Evolutionary conservation across 1,284 basidiomycete species (phyloP).

Genomic region (Moesziomyces globuligerus): DNA sequence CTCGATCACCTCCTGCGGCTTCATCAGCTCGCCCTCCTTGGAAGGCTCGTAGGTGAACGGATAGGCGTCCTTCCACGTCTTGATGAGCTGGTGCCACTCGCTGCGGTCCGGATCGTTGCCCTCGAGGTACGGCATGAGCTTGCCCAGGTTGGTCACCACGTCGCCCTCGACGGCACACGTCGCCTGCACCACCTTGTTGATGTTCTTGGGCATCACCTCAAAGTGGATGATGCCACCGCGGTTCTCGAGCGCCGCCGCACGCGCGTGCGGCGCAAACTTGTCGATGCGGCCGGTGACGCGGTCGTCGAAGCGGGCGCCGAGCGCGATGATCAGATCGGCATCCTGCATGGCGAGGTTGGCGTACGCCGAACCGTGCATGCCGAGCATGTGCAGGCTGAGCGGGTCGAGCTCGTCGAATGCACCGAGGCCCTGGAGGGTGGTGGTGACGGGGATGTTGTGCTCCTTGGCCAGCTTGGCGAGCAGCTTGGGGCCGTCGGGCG

Average conservation of each 20-base stretch:
- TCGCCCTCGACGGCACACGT: conserved; percentile 93
- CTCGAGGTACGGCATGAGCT: conserved; percentile 77
- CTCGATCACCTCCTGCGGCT: conserved; percentile 96
- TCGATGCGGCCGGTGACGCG: conserved; percentile 94
- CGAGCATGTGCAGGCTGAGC: conserved; percentile 93
- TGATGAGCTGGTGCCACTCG: conserved; percentile 78
- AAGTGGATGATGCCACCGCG: conserved; percentile 98
- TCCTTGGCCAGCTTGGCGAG: conserved; percentile 82
- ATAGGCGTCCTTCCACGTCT: conserved; percentile 84
- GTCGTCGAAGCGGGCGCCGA: conserved; percentile 96
- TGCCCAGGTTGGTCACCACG: conserved; percentile 82
- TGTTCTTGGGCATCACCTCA: conserved; percentile 97
- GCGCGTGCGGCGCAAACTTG: conserved; percentile 89
- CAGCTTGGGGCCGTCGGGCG: conserved; percentile 82
- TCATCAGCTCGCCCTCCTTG: conserved; percentile 76
- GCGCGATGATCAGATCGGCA: conserved; percentile 95
- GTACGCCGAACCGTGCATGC: conserved; percentile 98
- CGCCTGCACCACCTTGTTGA: conserved; percentile 98
- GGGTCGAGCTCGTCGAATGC: conserved; percentile 88
- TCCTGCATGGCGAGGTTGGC: conserved; percentile 97
- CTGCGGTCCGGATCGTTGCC: conserved; percentile 69
- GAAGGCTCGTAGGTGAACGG: conserved; percentile 88
- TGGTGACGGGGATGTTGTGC: conserved; percentile 95
- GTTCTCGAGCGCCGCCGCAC: conserved; percentile 84
- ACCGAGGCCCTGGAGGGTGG: conserved; percentile 93